These are phyloP conservation scores for Sporothrix brasiliensis DNA, from an alignment of 2,329 filamentous ascomycete genomes.

Conservation along the genomic window DNA sequence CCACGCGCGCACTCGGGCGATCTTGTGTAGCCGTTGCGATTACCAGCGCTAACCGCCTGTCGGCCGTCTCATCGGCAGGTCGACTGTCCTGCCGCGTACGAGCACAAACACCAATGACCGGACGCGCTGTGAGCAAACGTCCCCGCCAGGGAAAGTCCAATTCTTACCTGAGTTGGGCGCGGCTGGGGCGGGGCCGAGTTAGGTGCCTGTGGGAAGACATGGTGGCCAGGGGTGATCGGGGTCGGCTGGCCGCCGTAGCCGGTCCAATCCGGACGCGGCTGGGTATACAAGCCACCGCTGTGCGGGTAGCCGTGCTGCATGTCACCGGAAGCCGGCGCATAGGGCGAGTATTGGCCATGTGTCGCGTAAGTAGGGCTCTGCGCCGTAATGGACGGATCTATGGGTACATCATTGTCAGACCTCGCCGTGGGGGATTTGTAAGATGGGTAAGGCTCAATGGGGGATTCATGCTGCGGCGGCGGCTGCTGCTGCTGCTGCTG, in stretches of 20 bases:
- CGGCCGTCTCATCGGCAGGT: not conserved
- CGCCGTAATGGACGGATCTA: constrained; percentile 97
- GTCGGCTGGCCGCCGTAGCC: constrained; percentile 62
- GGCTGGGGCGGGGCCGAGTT: constrained; percentile 58
- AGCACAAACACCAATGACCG: not conserved
- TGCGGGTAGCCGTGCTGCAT: constrained; percentile 79
- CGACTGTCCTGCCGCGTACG: not conserved
- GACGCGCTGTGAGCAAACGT: no score
- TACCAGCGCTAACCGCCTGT: not conserved
- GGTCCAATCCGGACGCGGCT: constrained; percentile 74
- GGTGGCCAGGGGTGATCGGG: constrained; percentile 56
- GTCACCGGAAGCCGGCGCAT: constrained; percentile 78
- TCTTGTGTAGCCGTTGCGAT: not conserved
- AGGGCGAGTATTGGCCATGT: constrained; percentile 82
- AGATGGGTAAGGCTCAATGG: constrained; percentile 66
- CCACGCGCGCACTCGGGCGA: not conserved
- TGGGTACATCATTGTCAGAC: constrained; percentile 97
- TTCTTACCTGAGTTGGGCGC: constrained; percentile 63
- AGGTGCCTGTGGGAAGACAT: constrained; percentile 59
- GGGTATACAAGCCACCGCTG: constrained; percentile 65
- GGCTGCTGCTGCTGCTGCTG: not conserved
- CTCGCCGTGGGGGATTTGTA: constrained; percentile 63
- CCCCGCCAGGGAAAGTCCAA: not conserved
- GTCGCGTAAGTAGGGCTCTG: constrained; percentile 79
- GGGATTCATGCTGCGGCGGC: constrained; percentile 77